Conservation (phyloP, 2,329 filamentous ascomycete genomes). For the Penicillium sp. region DNA sequence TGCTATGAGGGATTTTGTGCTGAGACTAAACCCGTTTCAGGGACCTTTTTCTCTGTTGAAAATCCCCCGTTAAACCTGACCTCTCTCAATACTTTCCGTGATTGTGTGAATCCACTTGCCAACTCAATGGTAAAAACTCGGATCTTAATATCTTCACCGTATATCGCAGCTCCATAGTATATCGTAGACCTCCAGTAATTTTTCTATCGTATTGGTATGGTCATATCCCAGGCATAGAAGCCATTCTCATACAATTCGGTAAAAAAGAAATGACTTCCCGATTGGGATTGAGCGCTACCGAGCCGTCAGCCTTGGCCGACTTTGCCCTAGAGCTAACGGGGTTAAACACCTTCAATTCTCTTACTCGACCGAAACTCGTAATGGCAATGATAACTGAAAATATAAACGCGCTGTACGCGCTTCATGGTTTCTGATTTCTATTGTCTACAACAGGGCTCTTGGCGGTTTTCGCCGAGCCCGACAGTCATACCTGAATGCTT, state of each 20-base stretch:
- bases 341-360: background rate
- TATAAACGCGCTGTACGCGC: conserved; percentile 9
- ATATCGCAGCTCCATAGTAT: background rate
- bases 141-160: background rate
- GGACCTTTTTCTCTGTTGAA: background rate
- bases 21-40: conserved; percentile 11
- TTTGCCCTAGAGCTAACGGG: conserved; percentile 3
- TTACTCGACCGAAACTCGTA: conserved; percentile 7
- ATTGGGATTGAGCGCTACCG: conserved; percentile 7
- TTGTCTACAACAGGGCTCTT: background rate
- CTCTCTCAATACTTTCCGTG: conserved; percentile 1
- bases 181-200: background rate
- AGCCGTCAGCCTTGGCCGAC: conserved; percentile 10
- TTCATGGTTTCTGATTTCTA: background rate
- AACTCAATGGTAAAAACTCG: background rate
- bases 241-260: background rate
- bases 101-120: conserved; percentile 1
- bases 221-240: background rate
- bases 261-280: background rate
- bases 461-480: conserved; percentile 3
- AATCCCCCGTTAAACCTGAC: background rate
- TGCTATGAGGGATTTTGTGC: conserved; percentile 23
- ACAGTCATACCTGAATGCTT: conserved; percentile 11
- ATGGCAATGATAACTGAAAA: background rate
- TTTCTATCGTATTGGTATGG: background rate